phyloP scores from a whole-genome alignment of 495 filamentous ascomycete species.

The Entonaema liquescens region DNA sequence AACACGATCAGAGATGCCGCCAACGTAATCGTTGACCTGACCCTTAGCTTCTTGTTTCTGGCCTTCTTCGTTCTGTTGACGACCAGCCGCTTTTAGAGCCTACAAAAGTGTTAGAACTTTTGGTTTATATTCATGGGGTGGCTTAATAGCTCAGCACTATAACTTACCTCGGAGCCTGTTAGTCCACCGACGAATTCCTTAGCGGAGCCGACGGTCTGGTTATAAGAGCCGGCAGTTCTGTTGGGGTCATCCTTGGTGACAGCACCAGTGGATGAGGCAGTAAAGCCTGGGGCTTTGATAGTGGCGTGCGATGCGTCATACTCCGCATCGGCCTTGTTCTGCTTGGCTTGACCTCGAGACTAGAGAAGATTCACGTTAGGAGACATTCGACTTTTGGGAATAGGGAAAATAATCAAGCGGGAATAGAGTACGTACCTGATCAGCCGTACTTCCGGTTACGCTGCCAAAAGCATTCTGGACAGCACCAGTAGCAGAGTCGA shows the following conservation, averaged over 20 bases:
- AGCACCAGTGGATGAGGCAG: constrained; percentile 73
- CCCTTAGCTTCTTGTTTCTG: constrained; percentile 85
- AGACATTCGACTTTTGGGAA: neutral
- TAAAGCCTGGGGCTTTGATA: constrained; percentile 73
- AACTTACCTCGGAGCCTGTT: constrained; percentile 72
- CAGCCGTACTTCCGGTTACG: constrained; percentile 75
- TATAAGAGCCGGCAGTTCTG: constrained; percentile 76
- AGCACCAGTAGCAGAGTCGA: constrained; percentile 78
- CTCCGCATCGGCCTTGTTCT: constrained; percentile 68
- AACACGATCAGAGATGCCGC: constrained; percentile 75
- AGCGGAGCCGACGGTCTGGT: constrained; percentile 84
- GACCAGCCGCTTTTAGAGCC: constrained; percentile 74
- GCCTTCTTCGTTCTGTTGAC: constrained; percentile 80
- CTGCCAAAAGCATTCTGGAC: constrained; percentile 76
- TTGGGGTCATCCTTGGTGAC: constrained; percentile 76
- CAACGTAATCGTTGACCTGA: constrained; percentile 78
- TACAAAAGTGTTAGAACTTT: constrained; percentile 27
- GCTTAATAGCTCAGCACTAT: neutral
- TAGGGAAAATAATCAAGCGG: neutral
- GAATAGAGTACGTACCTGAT: constrained; percentile 62
- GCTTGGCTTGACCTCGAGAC: constrained; percentile 64
- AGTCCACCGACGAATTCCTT: constrained; percentile 85
- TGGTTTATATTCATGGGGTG: neutral
- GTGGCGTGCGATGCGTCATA: constrained; percentile 76
- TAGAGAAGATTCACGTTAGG: constrained; percentile 29